These are phyloP conservation scores for Oropetium thomaeum DNA, from an alignment of 176 grass and related monocot species.

Conservation along the genomic window DNA sequence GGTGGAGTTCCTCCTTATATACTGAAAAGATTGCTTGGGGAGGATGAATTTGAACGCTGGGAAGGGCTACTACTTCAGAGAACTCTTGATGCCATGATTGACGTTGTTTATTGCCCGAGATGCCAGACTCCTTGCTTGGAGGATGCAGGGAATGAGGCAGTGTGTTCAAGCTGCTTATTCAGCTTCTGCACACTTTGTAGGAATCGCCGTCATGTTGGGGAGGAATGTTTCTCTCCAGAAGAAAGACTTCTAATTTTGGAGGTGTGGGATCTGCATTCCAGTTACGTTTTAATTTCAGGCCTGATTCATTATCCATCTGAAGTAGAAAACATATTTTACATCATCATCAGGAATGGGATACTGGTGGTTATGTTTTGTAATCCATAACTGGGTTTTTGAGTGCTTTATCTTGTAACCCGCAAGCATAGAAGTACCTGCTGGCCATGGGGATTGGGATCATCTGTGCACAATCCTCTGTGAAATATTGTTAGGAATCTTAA, in stretches of 20 bases:
- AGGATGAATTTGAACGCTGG: constrained; percentile 69
- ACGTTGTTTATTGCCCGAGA: constrained; percentile 80
- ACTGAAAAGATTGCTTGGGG: constrained; percentile 61
- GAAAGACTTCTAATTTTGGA: constrained; percentile 63
- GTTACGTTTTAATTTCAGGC: background rate
- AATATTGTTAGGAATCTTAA: constrained; percentile 1
- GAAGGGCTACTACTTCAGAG: constrained; percentile 66
- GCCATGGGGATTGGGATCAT: background rate
- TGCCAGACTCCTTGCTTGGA: constrained; percentile 82
- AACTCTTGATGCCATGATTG: constrained; percentile 70
- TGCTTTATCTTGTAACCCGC: constrained; percentile 9
- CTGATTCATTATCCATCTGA: background rate
- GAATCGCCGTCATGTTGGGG: constrained; percentile 74
- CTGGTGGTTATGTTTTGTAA: background rate
- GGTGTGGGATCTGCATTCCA: constrained; percentile 31
- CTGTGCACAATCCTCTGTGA: background rate
- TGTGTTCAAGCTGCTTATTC: constrained; percentile 80
- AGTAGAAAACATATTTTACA: background rate
- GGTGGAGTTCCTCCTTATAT: constrained; percentile 56
- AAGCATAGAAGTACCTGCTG: constrained; percentile 13
- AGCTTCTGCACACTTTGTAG: constrained; percentile 75
- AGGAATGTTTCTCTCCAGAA: constrained; percentile 53
- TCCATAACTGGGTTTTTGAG: background rate
- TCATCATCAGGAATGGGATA: background rate
- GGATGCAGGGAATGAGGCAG: constrained; percentile 59